Conservation (phyloP, 257 asterid species). For the Forsythia suspensa region DNA sequence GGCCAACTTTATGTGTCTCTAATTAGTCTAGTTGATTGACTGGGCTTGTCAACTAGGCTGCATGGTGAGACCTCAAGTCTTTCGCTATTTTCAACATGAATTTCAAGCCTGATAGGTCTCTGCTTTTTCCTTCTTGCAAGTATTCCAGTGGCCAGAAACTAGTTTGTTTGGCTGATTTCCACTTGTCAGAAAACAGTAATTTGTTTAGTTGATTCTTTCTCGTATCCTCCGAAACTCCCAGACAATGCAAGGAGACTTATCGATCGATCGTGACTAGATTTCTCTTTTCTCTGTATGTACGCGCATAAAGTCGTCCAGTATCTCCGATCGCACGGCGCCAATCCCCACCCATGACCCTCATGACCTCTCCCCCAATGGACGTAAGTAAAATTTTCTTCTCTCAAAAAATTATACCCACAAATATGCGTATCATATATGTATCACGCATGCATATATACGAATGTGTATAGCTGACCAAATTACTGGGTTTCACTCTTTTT, state of each 20-base stretch:
- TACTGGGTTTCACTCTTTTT: conserved; percentile 10
- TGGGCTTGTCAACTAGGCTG: background rate
- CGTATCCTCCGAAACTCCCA: conserved; percentile 7
- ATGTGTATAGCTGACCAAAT: conserved; percentile 26
- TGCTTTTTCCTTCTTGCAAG: background rate
- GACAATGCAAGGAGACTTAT: background rate
- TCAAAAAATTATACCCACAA: background rate
- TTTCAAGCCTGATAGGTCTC: background rate
- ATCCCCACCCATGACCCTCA: conserved; percentile 50
- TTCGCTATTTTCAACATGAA: background rate
- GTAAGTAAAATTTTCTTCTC: conserved; percentile 31
- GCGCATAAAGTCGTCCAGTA: background rate
- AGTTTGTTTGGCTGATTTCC: background rate
- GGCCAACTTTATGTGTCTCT: background rate
- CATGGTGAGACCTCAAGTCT: background rate
- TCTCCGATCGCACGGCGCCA: conserved; percentile 40
- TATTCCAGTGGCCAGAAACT: background rate
- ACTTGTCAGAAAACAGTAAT: background rate
- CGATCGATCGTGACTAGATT: conserved; percentile 23
- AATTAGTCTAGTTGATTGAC: background rate
- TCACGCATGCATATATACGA: conserved; percentile 5
- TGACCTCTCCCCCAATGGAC: conserved; percentile 59
- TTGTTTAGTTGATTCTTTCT: conserved; percentile 5
- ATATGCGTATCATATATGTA: conserved; percentile 1
- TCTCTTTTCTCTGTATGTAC: background rate